phyloP scores from a whole-genome alignment of 345 rosid species.

The Conringia planisiliqua region DNA sequence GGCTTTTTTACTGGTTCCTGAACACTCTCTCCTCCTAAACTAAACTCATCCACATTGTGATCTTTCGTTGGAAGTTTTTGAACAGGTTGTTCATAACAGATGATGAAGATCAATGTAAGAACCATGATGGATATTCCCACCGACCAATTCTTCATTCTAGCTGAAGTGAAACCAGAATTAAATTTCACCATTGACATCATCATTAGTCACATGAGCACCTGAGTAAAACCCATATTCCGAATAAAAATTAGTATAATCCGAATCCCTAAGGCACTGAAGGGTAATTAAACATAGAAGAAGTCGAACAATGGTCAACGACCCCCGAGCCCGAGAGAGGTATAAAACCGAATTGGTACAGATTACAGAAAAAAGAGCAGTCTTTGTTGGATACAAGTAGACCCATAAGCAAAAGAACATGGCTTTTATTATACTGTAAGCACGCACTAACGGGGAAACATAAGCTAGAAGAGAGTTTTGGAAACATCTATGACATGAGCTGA shows the following conservation, averaged over 20 bases:
- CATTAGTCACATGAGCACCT: not conserved
- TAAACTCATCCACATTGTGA: conserved; percentile 33
- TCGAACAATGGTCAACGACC: not conserved
- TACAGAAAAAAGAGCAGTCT: not conserved
- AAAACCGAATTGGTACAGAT: not conserved
- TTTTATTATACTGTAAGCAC: not conserved
- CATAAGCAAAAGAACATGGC: conserved; percentile 3
- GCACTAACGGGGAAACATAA: not conserved
- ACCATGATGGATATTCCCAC: conserved; percentile 61
- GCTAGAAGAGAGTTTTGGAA: not conserved
- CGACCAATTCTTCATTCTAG: conserved; percentile 69
- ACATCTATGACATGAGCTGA: not conserved
- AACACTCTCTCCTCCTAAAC: conserved; percentile 22
- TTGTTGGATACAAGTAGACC: conserved; percentile 7
- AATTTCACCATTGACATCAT: conserved; percentile 22
- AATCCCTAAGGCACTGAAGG: not conserved
- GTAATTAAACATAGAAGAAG: not conserved
- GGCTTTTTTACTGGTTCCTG: conserved; percentile 38
- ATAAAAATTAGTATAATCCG: not conserved
- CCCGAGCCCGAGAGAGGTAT: not conserved
- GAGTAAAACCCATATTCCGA: not conserved
- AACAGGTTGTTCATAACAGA: conserved; percentile 50
- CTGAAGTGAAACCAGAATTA: conserved; percentile 35
- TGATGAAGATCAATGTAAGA: conserved; percentile 52
- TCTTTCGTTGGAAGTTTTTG: conserved; percentile 43